Conservation (phyloP, 176 grass and related monocot genomes). For the Tillandsia fasciculata region DNA sequence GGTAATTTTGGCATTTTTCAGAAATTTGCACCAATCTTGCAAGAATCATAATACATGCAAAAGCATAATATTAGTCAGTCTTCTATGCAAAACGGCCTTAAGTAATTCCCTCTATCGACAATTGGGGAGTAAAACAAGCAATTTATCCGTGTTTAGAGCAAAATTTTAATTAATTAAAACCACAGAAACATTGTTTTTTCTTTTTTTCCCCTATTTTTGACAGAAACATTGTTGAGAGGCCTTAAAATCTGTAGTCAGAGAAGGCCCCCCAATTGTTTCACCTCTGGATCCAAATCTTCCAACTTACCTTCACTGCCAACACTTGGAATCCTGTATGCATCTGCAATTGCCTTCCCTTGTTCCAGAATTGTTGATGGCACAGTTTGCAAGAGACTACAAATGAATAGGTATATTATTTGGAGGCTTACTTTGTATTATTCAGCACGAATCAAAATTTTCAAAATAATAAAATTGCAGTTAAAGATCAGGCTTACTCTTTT, state of each 20-base stretch:
- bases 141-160: no score
- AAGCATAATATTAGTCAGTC: no score
- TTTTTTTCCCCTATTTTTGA: neutral
- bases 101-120: no score
- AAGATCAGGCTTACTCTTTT: neutral
- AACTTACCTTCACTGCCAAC: conserved; percentile 28
- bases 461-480: neutral
- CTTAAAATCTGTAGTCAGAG: conserved; percentile 33
- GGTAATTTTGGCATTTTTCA: no score
- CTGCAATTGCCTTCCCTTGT: conserved; percentile 93
- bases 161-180: no score
- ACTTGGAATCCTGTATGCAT: conserved; percentile 57
- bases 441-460: neutral
- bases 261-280: conserved; percentile 56
- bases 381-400: conserved; percentile 65
- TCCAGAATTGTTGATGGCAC: conserved; percentile 60
- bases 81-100: no score
- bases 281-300: conserved; percentile 35
- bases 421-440: neutral
- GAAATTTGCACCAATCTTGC: no score
- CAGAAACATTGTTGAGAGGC: neutral
- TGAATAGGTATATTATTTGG: neutral
- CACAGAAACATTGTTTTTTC: neutral
- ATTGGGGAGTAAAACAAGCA: no score
- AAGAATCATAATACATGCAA: no score